phyloP scores from a whole-genome alignment of 2,329 filamentous ascomycete species.

The Pseudogymnoascus sp. region DNA sequence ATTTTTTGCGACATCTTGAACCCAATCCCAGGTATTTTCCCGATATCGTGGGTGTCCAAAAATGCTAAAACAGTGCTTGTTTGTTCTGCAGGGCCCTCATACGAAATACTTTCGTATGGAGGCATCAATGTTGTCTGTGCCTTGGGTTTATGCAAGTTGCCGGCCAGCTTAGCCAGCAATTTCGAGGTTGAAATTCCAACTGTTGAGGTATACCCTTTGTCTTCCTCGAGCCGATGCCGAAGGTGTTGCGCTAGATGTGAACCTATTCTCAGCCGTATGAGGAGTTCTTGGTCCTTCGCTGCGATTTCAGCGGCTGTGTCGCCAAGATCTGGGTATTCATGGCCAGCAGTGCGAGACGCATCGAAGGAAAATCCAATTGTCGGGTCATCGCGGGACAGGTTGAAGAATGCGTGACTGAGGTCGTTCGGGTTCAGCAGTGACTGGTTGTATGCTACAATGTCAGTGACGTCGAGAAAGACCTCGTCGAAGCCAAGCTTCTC shows the following conservation, averaged over 20 bases:
- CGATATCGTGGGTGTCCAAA: slow-evolving; percentile 67
- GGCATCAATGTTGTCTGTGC: slow-evolving; percentile 79
- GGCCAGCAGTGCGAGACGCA: slow-evolving; percentile 59
- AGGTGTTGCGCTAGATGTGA: slow-evolving; percentile 76
- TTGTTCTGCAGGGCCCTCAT: slow-evolving; percentile 21
- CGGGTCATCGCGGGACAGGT: slow-evolving; percentile 64
- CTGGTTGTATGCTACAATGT: slow-evolving; percentile 77
- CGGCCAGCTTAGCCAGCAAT: slow-evolving; percentile 75
- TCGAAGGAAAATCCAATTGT: slow-evolving; percentile 76
- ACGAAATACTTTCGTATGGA: slow-evolving; percentile 37
- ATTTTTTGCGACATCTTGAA: slow-evolving; percentile 67
- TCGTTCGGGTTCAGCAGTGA: slow-evolving; percentile 61
- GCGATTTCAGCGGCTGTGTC: neutral
- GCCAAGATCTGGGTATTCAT: slow-evolving; percentile 22
- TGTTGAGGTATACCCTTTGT: slow-evolving; percentile 79
- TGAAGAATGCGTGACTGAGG: slow-evolving; percentile 68
- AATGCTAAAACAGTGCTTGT: slow-evolving; percentile 39
- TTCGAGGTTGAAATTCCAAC: slow-evolving; percentile 87
- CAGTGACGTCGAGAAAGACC: slow-evolving; percentile 66
- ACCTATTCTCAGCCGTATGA: slow-evolving; percentile 59
- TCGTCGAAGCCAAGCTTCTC: slow-evolving; percentile 90
- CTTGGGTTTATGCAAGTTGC: slow-evolving; percentile 77
- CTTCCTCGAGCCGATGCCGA: slow-evolving; percentile 62
- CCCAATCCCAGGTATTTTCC: slow-evolving; percentile 79
- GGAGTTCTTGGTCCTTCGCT: slow-evolving; percentile 16